These are phyloP conservation scores for Crithidia thermophila DNA, from an alignment of 208 protist genomes.

Conservation along the genomic window DNA sequence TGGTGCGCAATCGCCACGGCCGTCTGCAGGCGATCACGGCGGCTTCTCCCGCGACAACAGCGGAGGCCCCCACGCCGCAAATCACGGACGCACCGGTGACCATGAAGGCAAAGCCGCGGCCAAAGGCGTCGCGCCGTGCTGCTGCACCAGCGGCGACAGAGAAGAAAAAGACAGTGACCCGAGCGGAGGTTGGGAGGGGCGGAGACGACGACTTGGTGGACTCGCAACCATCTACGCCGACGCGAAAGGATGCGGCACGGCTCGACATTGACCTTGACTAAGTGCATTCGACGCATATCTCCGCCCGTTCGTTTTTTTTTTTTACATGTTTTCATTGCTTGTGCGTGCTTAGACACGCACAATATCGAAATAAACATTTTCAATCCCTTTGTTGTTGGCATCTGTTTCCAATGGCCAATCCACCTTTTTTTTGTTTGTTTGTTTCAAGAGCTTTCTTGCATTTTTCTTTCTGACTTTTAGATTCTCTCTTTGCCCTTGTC, in stretches of 20 bases:
- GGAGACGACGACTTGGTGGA: slow-evolving; percentile 2
- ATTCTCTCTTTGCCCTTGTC: too few relatives aligned
- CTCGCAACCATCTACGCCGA: slow-evolving; percentile 6
- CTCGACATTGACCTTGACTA: slow-evolving; percentile 37
- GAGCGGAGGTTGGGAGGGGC: neutral
- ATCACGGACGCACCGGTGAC: slow-evolving; percentile 8
- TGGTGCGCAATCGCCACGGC: slow-evolving; percentile 56
- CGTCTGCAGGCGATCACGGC: slow-evolving; percentile 39
- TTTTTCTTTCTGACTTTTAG: too few relatives aligned
- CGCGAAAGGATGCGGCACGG: neutral
- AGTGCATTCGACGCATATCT: neutral
- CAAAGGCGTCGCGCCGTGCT: too few relatives aligned
- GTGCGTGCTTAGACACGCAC: too few relatives aligned
- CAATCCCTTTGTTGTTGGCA: too few relatives aligned
- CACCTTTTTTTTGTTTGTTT: too few relatives aligned
- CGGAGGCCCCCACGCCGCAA: neutral
- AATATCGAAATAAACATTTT: too few relatives aligned
- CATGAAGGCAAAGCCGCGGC: slow-evolving; percentile 15
- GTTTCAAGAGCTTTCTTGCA: too few relatives aligned
- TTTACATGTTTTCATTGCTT: slow-evolving; percentile 5
- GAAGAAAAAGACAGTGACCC: neutral
- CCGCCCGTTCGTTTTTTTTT: too few relatives aligned
- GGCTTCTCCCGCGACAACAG: neutral
- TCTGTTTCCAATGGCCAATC: too few relatives aligned
- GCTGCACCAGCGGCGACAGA: neutral